Base-by-base conservation (phyloP, 1,284 basidiomycete species). In the Rhodotorula glutinis region DNA sequence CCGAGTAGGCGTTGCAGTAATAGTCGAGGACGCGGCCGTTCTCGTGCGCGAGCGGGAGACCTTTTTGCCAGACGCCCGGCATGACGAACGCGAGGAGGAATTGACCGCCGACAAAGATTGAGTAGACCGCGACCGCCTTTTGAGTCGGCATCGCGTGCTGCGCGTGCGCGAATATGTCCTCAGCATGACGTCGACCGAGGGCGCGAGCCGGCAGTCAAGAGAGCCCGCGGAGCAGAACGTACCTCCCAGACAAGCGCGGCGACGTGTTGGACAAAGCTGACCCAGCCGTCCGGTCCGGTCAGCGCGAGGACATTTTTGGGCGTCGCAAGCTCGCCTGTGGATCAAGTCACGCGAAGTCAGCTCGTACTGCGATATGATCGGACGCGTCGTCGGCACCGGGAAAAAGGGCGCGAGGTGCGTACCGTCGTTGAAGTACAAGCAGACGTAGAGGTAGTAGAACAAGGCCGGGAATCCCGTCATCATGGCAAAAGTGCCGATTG, bases 401-500 rank as follows among this genome's bases (percentile, higher is more conserved):
- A 38, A 38, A 38, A 38, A 11, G 33, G 11, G 33, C 33, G 33
- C n/a, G n/a, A n/a, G n/a, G n/a, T n/a, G n/a, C 33, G 33, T 83
- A 61, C 95, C 95, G 73, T 97, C 89, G 78, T 98, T 94, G 80
- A 93, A 96, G 86, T 90, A 93, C 49, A 98, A 84, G 77, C 96
- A 99, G 74, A 93, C 92, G 91, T 92, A 98, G 73, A 98, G 86
- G 82, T 98, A 98, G 81, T 98, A 98, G 94, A 93, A 92, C 70
- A 91, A 83, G 47, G 87, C 79, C 0, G 95, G 95, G 79, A 98
- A 99, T 60, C 90, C 87, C 40, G 88, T 83, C 90, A 99, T 98
- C 83, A 99, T 98, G 40, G 89, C 89, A 16, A 87, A 81, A 52
- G 94, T 92, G 56, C 96, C 95, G 80, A 84, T 83, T 53, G 95